A percentile compares a stretch with the other conserved stretches of the same genome.
Evolutionary conservation across 768 basidiomycete species (phyloP).

Genomic region (Panaeolus cyanescens): DNA sequence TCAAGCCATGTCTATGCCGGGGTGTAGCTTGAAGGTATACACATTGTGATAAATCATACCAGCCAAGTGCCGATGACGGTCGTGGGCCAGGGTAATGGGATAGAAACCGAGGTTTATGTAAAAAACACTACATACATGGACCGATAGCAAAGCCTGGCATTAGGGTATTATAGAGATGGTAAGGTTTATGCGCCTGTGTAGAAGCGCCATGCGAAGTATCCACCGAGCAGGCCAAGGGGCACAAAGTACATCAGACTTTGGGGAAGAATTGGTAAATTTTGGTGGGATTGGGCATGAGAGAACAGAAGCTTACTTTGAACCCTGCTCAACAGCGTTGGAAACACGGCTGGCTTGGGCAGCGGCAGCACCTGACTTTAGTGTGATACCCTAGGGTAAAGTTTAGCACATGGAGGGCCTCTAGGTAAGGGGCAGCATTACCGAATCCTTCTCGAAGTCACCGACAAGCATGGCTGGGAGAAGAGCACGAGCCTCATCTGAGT

Average conservation of each 20-base stretch:
- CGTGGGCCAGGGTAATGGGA: neutral
- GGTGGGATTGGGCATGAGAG: conserved; percentile 7
- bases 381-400: conserved; percentile 40
- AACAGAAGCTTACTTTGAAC: conserved; percentile 58
- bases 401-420: conserved; percentile 3
- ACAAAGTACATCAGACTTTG: conserved; percentile 80
- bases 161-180: conserved; percentile 1
- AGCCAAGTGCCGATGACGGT: neutral
- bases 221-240: conserved; percentile 77
- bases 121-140: conserved; percentile 6
- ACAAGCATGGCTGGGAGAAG: conserved; percentile 78
- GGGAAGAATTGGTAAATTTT: conserved; percentile 6
- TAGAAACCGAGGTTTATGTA: neutral
- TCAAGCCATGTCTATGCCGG: neutral
- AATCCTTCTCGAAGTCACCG: conserved; percentile 77
- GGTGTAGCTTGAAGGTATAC: conserved; percentile 4
- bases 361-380: conserved; percentile 54
- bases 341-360: conserved; percentile 47
- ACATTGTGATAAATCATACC: neutral
- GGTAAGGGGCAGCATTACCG: conserved; percentile 43
- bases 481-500: conserved; percentile 95
- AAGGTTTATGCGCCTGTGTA: conserved; percentile 56
- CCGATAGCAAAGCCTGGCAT: neutral
- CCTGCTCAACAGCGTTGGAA: conserved; percentile 57
- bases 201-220: conserved; percentile 87